Conservation (phyloP, 345 rosid genomes). For the Isatis tinctoria region DNA sequence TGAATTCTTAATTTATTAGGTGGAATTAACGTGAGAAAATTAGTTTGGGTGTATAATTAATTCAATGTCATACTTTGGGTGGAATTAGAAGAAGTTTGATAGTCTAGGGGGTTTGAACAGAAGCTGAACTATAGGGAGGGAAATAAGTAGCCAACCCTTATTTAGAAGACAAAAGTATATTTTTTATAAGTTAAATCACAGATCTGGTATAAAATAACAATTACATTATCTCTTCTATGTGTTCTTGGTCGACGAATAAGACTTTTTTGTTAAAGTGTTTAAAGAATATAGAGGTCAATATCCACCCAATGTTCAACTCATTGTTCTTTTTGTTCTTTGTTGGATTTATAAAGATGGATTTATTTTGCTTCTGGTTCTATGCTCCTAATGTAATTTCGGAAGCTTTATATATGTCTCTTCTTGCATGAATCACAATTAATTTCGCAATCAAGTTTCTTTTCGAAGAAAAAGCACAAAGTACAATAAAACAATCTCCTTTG, state of each 20-base stretch:
- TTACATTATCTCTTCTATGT: background rate
- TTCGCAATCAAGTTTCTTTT: no score
- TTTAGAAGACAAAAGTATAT: no score
- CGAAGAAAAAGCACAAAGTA: background rate
- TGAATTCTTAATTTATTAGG: no score
- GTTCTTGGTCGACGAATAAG: background rate
- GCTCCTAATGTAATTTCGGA: background rate
- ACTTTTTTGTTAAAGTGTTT: background rate
- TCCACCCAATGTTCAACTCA: background rate
- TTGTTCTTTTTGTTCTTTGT: background rate
- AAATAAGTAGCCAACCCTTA: no score
- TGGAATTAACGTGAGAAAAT: no score
- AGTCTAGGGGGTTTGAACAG: no score
- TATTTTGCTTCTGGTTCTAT: background rate
- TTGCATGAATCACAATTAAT: background rate
- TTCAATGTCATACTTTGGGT: no score
- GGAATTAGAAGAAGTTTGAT: no score
- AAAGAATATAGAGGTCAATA: background rate
- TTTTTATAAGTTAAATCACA: background rate
- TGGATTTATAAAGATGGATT: background rate
- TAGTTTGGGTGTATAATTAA: no score
- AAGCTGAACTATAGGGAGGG: no score
- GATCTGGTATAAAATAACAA: background rate
- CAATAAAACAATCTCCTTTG: conserved; percentile 2
- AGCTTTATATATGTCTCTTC: no score